These are phyloP conservation scores for Mrakia gelida DNA, from an alignment of 768 basidiomycete species.

Conservation along the genomic window DNA sequence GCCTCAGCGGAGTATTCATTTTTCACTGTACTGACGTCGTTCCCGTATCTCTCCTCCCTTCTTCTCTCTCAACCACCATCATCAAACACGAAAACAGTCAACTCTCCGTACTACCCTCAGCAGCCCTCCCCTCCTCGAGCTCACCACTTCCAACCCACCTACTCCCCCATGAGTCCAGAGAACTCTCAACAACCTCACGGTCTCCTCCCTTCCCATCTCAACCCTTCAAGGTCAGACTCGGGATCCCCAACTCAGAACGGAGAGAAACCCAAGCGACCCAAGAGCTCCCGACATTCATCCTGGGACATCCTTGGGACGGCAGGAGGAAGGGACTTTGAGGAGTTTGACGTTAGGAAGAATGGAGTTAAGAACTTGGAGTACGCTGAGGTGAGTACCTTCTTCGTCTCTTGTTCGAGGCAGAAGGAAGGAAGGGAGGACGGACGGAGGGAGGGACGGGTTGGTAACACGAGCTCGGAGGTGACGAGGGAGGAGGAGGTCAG, in stretches of 20 bases:
- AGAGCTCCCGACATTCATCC: neutral
- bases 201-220: slow-evolving; percentile 1
- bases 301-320: slow-evolving; percentile 7
- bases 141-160: neutral
- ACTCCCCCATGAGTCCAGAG: neutral
- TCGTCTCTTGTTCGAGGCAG: neutral
- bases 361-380: slow-evolving; percentile 23
- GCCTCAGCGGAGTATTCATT: neutral
- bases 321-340: neutral
- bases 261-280: slow-evolving; percentile 10
- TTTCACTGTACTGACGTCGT: neutral
- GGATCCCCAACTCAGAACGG: neutral
- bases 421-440: too few species aligned
- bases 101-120: neutral
- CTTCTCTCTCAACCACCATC: neutral
- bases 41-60: neutral
- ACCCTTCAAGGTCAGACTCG: neutral
- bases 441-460: too few species aligned
- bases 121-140: neutral
- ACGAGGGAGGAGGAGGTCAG: too few species aligned
- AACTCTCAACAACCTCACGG: neutral
- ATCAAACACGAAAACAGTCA: neutral
- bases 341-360: slow-evolving; percentile 25
- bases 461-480: too few species aligned
- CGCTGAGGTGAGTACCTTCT: slow-evolving; percentile 4